Percentiles rank a stretch among this genome's conserved stretches.
These are phyloP conservation scores for Neoboletus brunneissimus DNA, from an alignment of 768 basidiomycete genomes.

Conservation along the genomic window DNA sequence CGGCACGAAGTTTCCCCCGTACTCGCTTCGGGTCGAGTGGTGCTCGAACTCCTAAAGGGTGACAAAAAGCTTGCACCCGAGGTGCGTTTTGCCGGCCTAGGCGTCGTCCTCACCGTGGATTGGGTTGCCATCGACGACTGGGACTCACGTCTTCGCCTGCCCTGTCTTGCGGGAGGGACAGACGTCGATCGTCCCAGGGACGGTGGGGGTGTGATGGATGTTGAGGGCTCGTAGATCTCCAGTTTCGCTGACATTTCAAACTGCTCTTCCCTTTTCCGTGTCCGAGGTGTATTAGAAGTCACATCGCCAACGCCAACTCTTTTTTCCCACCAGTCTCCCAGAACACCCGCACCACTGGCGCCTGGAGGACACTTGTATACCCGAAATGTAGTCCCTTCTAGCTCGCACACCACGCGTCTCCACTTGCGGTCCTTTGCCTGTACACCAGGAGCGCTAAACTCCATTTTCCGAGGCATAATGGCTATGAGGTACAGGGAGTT, in stretches of 20 bases:
- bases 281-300: slow-evolving; percentile 26
- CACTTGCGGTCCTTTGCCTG: slow-evolving; percentile 91
- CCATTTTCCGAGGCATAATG: slow-evolving; percentile 87
- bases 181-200: slow-evolving; percentile 6
- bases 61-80: slow-evolving; percentile 31
- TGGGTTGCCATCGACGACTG: slow-evolving; percentile 25
- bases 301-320: slow-evolving; percentile 72
- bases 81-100: slow-evolving; percentile 21
- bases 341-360: slow-evolving; percentile 44
- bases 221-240: slow-evolving; percentile 13
- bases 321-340: slow-evolving; percentile 79
- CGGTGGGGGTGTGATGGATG: background rate
- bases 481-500: slow-evolving; percentile 81
- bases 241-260: slow-evolving; percentile 26
- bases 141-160: slow-evolving; percentile 18
- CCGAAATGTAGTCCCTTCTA: slow-evolving; percentile 89
- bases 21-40: slow-evolving; percentile 8
- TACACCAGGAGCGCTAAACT: slow-evolving; percentile 80
- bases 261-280: slow-evolving; percentile 26
- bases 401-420: slow-evolving; percentile 81
- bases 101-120: slow-evolving; percentile 13
- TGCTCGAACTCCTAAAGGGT: slow-evolving; percentile 20
- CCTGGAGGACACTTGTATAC: slow-evolving; percentile 58
- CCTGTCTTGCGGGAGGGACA: background rate
- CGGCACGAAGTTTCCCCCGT: slow-evolving; percentile 9